Base-by-base conservation (phyloP, 2,329 filamentous ascomycete species). In the Beauveria brongniartii region DNA sequence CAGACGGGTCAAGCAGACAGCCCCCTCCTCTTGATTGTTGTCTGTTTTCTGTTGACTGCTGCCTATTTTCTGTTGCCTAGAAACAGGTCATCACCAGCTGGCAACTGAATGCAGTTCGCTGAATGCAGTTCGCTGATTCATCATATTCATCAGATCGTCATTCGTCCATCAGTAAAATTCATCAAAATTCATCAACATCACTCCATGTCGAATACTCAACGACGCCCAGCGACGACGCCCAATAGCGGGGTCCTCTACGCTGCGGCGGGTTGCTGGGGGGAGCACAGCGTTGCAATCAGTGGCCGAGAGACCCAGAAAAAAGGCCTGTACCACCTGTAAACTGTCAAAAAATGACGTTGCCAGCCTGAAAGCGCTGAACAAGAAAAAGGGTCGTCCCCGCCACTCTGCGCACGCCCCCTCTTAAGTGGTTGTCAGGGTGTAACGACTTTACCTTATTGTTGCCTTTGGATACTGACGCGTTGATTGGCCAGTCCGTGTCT, bases 371-470 rank as follows among this genome's bases (percentile, higher is more conserved):
- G 47, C 47, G 24, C 22, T 50, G 24, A n/a, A n/a, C 12, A 46
- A 46, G 24, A n/a, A n/a, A 46, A 46, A 46, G 48, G 26, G 48
- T 20, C 5, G 22, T 51, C 50, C 26, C 50, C 28, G 30, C 43
- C 16, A 20, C 56, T 52, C 30, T 18, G 16, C 18, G 16, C 58
- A 60, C 58, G 48, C 58, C 58, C 57, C 58, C 48, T 34, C 41
- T 37, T 30, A 37, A 28, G 24, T 46, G 50, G 58, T 55, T 53
- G 58, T 50, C 50, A 28, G 28, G 58, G 58, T 43, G 50, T 46
- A 16, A 16, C 28, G 34, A 3, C 16, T 51, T 51, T 37, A 37
- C 34, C 34, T 37, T 5, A 37, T 37, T 37, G 34, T 37, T 37
- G 34, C 34, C 34, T 6, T 37, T 37, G 34, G 12, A 37, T 1